Evolutionary conservation across 2,329 filamentous ascomycete genomes (phyloP).

Genomic region (Penicillium sp.): DNA sequence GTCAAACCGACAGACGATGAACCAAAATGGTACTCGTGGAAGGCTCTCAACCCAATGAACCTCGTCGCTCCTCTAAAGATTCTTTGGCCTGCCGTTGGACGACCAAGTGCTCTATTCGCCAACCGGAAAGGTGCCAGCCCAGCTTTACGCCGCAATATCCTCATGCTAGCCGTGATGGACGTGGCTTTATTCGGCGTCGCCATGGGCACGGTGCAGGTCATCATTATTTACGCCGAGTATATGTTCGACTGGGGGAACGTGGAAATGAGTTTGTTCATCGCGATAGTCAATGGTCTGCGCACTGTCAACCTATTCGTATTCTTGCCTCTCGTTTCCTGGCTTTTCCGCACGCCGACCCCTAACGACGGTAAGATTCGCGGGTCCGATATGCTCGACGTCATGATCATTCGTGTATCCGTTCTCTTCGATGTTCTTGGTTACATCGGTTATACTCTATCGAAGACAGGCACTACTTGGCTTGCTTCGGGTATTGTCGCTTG

Average conservation of each 20-base stretch:
- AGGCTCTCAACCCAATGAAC: conserved; percentile 56
- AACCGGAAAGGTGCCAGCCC: conserved; percentile 60
- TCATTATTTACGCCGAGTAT: conserved; percentile 79
- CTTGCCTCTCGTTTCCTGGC: conserved; percentile 73
- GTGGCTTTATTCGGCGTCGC: conserved; percentile 78
- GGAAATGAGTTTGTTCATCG: conserved; percentile 79
- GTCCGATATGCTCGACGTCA: conserved; percentile 75
- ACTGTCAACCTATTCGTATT: conserved; percentile 73
- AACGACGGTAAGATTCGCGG: conserved; percentile 59
- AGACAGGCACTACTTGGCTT: conserved; percentile 37
- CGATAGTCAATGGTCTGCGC: conserved; percentile 73
- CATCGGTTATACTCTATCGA: conserved; percentile 70
- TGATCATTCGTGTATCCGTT: conserved; percentile 72
- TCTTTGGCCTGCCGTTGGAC: conserved; percentile 63
- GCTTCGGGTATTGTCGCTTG: conserved; percentile 71
- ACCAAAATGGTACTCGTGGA: conserved; percentile 32
- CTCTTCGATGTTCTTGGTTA: conserved; percentile 75
- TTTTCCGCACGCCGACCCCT: conserved; percentile 59
- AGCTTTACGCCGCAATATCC: conserved; percentile 73
- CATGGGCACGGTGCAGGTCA: conserved; percentile 77
- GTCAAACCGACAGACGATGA: conserved; percentile 38
- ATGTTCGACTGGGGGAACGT: conserved; percentile 81
- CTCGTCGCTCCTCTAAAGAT: conserved; percentile 76
- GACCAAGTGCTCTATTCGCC: conserved; percentile 29
- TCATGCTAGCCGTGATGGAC: conserved; percentile 78